Base-by-base conservation (phyloP, 495 filamentous ascomycete genomes). In the Hypomontagnella submonticulosa region DNA sequence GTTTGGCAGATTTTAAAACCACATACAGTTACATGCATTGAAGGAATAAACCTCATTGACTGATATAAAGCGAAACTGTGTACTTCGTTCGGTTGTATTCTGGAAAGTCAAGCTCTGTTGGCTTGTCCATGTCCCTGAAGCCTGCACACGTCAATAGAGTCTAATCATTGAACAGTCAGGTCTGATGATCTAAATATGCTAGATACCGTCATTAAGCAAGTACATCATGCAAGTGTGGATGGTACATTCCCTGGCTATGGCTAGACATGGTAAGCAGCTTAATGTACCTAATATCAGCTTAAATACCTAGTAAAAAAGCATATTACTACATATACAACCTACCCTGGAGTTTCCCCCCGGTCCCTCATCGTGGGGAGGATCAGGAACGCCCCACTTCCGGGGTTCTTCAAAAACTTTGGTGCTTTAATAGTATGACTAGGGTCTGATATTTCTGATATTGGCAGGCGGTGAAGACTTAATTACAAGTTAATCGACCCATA, bases 361-460 rank as follows among this genome's bases (percentile, higher is more conserved):
- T 44, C 60, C 20, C 20, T 30, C 20, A 56, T 63, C 59, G 49
- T 27, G 59, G 50, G 60, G 27, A 27, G 52, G 42, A 27, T 40
- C 46, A 63, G 61, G 61, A 52, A 57, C 61, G 61, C 44, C 61
- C 61, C 61, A 63, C 61, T 52, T 19, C 37, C 46, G 30, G 18
- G 38, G 52, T 44, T 57, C 53, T 46, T 46, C 38, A 46, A 44
- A 32, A 19, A 33, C 36, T 52, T 50, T 23, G 32, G 51, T 18
- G 13, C 43, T 56, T 43, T n/a, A n/a, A n/a, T 55, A 55, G 60
- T 19, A 36, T 34, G 16, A 5, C 48, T 20, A 19, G 18, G 50
- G n/a, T 10, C 27, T 33, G n/a, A n/a, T n/a, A n/a, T n/a, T 36
- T 63, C 61, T 4, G 4, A 38, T 66, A 54, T 36, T 60, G 49